Evolutionary conservation across 495 filamentous ascomycete genomes (phyloP).

Genomic region (Penicillium diatomitis): DNA sequence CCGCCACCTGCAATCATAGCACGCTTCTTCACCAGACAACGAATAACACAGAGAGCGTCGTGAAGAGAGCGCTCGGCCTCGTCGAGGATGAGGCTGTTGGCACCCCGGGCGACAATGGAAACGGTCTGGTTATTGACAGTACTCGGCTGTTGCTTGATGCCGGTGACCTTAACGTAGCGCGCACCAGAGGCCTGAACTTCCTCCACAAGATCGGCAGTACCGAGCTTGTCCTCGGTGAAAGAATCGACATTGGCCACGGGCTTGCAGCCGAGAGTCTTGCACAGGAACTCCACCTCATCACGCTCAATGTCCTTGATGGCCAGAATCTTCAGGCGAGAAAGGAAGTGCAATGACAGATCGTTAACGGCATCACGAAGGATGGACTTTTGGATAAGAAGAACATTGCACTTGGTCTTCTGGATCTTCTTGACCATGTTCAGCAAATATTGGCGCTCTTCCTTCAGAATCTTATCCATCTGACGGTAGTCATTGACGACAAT

Average conservation of each 20-base stretch:
- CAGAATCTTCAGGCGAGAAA: constrained; percentile 91
- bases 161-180: constrained; percentile 88
- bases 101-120: constrained; percentile 86
- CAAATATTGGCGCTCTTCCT: constrained; percentile 95
- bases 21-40: constrained; percentile 97
- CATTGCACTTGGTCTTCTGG: constrained; percentile 99
- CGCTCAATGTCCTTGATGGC: constrained; percentile 96
- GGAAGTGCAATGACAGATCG: constrained; percentile 92
- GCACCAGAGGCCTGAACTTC: constrained; percentile 80
- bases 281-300: constrained; percentile 97
- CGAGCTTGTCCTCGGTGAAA: constrained; percentile 98
- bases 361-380: constrained; percentile 97
- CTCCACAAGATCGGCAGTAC: constrained; percentile 89
- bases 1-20: constrained; percentile 94
- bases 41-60: constrained; percentile 94
- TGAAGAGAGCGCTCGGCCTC: constrained; percentile 94
- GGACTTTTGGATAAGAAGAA: constrained; percentile 96
- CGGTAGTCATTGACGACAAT: constrained; percentile 98
- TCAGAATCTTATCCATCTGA: constrained; percentile 99
- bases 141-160: constrained; percentile 55
- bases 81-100: constrained; percentile 89
- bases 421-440: constrained; percentile 99
- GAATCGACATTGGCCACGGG: constrained; percentile 97
- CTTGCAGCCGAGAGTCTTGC: constrained; percentile 97
- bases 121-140: constrained; percentile 70